These are phyloP conservation scores for Magnaporthiopsis rhizophila DNA, from an alignment of 2,329 filamentous ascomycete genomes.

Conservation along the genomic window DNA sequence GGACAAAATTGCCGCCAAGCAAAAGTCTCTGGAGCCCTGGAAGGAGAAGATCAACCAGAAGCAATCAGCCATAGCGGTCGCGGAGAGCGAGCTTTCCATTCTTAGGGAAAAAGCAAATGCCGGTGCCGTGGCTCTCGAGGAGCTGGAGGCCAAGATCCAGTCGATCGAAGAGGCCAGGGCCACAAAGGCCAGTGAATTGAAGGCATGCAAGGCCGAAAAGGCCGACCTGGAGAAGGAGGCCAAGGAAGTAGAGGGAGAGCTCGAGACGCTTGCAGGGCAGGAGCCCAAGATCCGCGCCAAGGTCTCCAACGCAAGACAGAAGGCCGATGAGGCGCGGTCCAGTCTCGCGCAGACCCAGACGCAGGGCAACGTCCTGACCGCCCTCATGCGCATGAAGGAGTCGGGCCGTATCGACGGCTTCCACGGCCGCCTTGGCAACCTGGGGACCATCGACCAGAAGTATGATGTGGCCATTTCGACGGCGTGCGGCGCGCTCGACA, in stretches of 20 bases:
- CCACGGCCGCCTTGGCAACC: slow-evolving; percentile 87
- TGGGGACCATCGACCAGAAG: slow-evolving; percentile 86
- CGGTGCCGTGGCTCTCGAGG: slow-evolving; percentile 74
- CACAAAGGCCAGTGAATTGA: slow-evolving; percentile 65
- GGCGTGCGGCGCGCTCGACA: slow-evolving; percentile 83
- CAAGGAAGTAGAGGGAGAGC: slow-evolving; percentile 60
- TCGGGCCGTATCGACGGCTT: slow-evolving; percentile 96
- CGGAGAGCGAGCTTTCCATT: slow-evolving; percentile 89
- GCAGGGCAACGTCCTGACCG: slow-evolving; percentile 84
- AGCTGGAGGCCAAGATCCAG: slow-evolving; percentile 71
- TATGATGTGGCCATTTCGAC: slow-evolving; percentile 99
- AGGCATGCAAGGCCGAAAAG: slow-evolving; percentile 68
- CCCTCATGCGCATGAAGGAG: slow-evolving; percentile 89
- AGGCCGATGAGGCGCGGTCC: slow-evolving; percentile 89
- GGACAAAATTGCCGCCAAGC: slow-evolving; percentile 83
- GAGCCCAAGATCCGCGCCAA: slow-evolving; percentile 78
- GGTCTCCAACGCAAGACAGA: slow-evolving; percentile 83
- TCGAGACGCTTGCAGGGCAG: slow-evolving; percentile 63
- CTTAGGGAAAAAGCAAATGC: slow-evolving; percentile 83
- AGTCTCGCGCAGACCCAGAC: slow-evolving; percentile 86
- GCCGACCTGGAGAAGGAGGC: slow-evolving; percentile 66
- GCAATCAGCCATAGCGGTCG: slow-evolving; percentile 86
- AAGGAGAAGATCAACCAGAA: slow-evolving; percentile 95
- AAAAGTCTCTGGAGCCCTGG: slow-evolving; percentile 94
- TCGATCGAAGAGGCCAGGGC: slow-evolving; percentile 63